A percentile compares a stretch with the other conserved stretches of the same genome.
Evolutionary conservation across 805 yeast genomes (phyloP).

Genomic region (Torulaspora maleeae): DNA sequence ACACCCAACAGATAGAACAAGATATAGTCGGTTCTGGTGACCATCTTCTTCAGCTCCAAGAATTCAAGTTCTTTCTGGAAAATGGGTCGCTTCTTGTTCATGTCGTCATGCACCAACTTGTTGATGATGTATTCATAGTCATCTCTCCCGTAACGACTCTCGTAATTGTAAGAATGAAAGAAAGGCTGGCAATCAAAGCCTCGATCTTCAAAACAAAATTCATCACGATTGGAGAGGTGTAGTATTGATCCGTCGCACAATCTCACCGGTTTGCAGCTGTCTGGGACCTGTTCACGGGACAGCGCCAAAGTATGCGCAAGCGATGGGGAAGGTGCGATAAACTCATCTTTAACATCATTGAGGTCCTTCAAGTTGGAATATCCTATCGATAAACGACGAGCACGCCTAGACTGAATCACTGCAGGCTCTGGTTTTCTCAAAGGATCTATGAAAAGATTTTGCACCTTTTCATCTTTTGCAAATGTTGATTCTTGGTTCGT

Average conservation of each 20-base stretch:
- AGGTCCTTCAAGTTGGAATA: slow-evolving; percentile 7
- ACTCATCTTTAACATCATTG: slow-evolving; percentile 8
- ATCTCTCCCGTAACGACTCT: slow-evolving; percentile 17
- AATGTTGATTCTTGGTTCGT: not conserved
- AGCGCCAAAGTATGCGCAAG: slow-evolving; percentile 8
- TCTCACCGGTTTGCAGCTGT: not conserved
- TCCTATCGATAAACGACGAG: not conserved
- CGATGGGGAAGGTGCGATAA: slow-evolving; percentile 15
- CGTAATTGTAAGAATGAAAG: slow-evolving; percentile 19
- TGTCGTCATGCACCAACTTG: slow-evolving; percentile 19
- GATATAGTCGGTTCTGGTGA: slow-evolving; percentile 18
- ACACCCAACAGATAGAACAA: slow-evolving; percentile 24
- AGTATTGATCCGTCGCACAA: slow-evolving; percentile 1
- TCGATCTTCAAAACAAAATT: slow-evolving; percentile 6
- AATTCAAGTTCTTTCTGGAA: slow-evolving; percentile 29
- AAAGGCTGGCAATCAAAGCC: slow-evolving; percentile 23
- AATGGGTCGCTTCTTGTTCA: slow-evolving; percentile 11
- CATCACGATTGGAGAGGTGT: slow-evolving; percentile 2
- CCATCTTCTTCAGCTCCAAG: slow-evolving; percentile 15
- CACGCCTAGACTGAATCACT: not conserved
- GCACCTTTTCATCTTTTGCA: not conserved
- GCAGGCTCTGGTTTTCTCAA: slow-evolving; percentile 17
- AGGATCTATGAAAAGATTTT: not conserved
- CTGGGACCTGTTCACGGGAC: not conserved
- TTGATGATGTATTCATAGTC: slow-evolving; percentile 22